Conservation (phyloP, 2,329 filamentous ascomycete genomes). For the Coniochaeta hoffmannii region DNA sequence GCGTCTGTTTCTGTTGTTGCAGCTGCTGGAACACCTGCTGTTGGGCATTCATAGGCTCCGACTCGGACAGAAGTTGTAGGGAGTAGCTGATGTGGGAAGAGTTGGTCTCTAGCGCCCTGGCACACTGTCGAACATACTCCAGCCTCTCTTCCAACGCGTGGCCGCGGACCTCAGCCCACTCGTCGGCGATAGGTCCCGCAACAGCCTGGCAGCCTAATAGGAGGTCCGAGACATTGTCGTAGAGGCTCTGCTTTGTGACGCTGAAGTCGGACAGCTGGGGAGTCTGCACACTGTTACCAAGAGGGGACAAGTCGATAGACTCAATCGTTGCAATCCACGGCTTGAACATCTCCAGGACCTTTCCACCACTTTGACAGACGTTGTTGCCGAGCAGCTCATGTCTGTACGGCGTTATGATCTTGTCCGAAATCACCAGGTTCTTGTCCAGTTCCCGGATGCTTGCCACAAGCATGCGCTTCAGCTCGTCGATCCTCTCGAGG, state of each 20-base stretch:
- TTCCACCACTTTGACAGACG: conserved; percentile 69
- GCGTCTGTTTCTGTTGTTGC: conserved; percentile 4
- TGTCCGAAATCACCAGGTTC: conserved; percentile 68
- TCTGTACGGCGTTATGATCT: conserved; percentile 69
- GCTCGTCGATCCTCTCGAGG: conserved; percentile 76
- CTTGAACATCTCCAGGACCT: conserved; percentile 80
- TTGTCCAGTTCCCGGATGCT: conserved; percentile 85
- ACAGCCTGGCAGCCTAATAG: conserved; percentile 82
- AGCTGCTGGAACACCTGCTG: conserved; percentile 4
- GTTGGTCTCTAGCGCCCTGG: conserved; percentile 75
- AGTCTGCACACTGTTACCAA: conserved; percentile 73
- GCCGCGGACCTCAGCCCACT: conserved; percentile 90
- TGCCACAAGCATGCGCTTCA: conserved; percentile 77
- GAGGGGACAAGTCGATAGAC: conserved; percentile 77
- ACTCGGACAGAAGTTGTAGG: conserved; percentile 77
- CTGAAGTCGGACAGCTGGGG: conserved; percentile 83
- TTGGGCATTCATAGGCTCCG: conserved; percentile 50
- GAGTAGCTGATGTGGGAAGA: conserved; percentile 84
- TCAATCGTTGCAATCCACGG: conserved; percentile 87
- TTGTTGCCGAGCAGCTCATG: conserved; percentile 78
- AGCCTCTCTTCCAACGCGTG: conserved; percentile 84
- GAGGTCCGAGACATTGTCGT: conserved; percentile 88
- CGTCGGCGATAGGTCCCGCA: conserved; percentile 84
- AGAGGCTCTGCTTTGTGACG: conserved; percentile 84
- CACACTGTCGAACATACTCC: conserved; percentile 69